Evolutionary conservation across 306 rosid species (phyloP).

Genomic region (Quercus ilex): DNA sequence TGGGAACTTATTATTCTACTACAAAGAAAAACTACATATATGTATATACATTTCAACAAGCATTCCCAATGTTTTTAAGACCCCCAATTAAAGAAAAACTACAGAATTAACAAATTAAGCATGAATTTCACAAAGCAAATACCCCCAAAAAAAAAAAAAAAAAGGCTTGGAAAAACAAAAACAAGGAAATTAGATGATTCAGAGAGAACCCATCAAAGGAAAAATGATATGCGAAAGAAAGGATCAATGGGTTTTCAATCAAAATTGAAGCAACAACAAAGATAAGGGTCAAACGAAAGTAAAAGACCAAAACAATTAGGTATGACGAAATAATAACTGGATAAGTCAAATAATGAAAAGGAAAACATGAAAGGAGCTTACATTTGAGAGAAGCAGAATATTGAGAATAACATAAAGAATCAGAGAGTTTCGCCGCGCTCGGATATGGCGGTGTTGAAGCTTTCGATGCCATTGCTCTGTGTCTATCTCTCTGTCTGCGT

Average conservation of each 20-base stretch:
- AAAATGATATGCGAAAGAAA: not conserved
- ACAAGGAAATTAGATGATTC: not conserved
- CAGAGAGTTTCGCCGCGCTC: constrained; percentile 74
- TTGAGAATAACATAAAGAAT: constrained; percentile 81
- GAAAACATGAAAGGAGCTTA: constrained; percentile 4
- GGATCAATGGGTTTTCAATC: not conserved
- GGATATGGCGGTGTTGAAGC: constrained; percentile 53
- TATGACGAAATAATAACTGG: not conserved
- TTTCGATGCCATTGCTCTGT: constrained; percentile 43
- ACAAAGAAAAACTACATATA: not conserved
- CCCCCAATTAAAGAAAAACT: not conserved
- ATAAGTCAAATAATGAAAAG: not conserved
- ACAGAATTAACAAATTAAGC: not conserved
- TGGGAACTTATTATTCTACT: not conserved
- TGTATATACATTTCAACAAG: not conserved
- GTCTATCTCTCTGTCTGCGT: not conserved
- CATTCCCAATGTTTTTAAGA: not conserved
- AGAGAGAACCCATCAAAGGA: not conserved
- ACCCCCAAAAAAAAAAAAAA: not conserved
- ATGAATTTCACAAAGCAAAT: not conserved
- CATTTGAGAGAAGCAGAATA: constrained; percentile 91
- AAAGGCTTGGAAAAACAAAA: not conserved
- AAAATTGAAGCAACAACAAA: not conserved
- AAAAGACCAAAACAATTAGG: not conserved
- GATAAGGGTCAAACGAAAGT: not conserved